Percentiles rank a stretch among this genome's conserved stretches.
These are phyloP conservation scores for Clarireedia monteithiana DNA, from an alignment of 2,329 filamentous ascomycete species.

Conservation along the genomic window DNA sequence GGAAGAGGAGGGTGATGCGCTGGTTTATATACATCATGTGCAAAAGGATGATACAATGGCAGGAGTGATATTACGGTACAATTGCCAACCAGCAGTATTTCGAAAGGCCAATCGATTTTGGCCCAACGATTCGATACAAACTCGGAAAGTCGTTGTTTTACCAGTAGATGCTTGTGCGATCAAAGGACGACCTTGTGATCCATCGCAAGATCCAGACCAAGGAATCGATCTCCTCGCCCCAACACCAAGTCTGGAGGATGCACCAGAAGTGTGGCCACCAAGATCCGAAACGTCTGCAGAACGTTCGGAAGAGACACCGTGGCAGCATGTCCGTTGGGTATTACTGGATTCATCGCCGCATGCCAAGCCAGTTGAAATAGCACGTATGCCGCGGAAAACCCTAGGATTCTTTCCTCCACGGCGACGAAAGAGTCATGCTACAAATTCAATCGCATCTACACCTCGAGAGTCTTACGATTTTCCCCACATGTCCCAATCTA, in stretches of 20 bases:
- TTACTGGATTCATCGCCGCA: conserved; percentile 60
- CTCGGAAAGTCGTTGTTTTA: conserved; percentile 70
- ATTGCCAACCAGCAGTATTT: conserved; percentile 75
- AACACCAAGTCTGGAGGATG: conserved; percentile 36
- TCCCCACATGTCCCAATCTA: conserved; percentile 14
- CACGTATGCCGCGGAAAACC: conserved; percentile 68
- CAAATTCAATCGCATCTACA: conserved; percentile 58
- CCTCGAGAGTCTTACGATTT: conserved; percentile 36
- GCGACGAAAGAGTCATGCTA: conserved; percentile 61
- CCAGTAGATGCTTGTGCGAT: conserved; percentile 85
- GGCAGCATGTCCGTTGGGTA: conserved; percentile 88
- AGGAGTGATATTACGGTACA: conserved; percentile 83
- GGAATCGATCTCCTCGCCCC: conserved; percentile 44
- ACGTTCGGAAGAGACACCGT: conserved; percentile 48
- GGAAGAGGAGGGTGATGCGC: conserved; percentile 61
- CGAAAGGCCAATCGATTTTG: conserved; percentile 88
- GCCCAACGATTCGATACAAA: conserved; percentile 87
- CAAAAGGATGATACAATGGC: conserved; percentile 79
- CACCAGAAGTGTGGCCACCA: conserved; percentile 24
- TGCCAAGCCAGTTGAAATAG: conserved; percentile 70
- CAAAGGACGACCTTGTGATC: conserved; percentile 65
- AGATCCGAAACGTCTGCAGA: conserved; percentile 20
- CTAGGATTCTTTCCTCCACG: conserved; percentile 90
- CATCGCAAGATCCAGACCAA: conserved; percentile 30
- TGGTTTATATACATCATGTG: conserved; percentile 88